A percentile compares a stretch with the other conserved stretches of the same genome.
Evolutionary conservation across 202 grass and related monocot species (phyloP).

Genomic region (Sporobolus alterniflorus): DNA sequence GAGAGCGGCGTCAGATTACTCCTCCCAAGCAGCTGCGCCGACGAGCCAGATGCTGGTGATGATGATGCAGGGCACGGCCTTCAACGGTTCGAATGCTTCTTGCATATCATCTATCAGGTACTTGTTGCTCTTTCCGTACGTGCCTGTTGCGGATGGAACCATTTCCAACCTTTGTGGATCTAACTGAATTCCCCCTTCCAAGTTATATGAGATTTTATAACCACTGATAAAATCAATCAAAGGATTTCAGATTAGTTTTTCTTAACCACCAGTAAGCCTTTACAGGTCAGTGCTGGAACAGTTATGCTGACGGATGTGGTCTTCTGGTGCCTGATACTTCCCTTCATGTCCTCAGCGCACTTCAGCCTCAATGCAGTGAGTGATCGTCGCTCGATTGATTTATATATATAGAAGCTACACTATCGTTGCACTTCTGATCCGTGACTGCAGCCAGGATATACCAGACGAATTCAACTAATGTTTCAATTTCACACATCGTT

Average conservation of each 20-base stretch:
- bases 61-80: slow-evolving; percentile 9
- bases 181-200: no score
- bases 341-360: slow-evolving; percentile 51
- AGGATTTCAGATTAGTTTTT: no score
- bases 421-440: no score
- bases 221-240: no score
- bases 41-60: not conserved
- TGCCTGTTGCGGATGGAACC: no score
- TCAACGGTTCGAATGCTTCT: slow-evolving; percentile 12
- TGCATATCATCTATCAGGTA: slow-evolving; percentile 68
- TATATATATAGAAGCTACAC: no score
- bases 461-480: not conserved
- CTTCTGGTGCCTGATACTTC: slow-evolving; percentile 62
- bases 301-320: slow-evolving; percentile 58
- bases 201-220: no score
- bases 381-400: not conserved
- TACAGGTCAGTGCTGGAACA: slow-evolving; percentile 42
- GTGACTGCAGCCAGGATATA: no score
- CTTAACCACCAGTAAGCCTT: no score
- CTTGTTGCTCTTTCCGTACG: no score
- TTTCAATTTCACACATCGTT: not conserved
- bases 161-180: no score
- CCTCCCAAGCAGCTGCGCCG: not conserved
- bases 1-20: slow-evolving; percentile 17
- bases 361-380: slow-evolving; percentile 60